A percentile compares a stretch with the other conserved stretches of the same genome.
These are phyloP conservation scores for Apiosordaria backusii DNA, from an alignment of 495 filamentous ascomycete genomes.

Conservation along the genomic window DNA sequence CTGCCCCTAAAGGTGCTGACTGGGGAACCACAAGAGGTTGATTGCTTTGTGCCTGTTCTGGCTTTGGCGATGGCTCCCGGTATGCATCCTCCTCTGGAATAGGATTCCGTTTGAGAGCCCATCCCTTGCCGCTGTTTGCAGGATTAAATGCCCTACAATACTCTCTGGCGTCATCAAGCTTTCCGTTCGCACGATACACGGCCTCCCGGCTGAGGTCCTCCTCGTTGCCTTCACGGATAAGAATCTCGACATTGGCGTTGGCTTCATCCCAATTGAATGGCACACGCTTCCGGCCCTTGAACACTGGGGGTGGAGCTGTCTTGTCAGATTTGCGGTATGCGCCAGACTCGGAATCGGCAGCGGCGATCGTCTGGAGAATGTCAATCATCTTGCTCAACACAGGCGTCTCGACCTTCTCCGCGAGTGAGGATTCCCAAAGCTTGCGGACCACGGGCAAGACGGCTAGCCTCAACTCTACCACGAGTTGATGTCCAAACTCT, in stretches of 20 bases:
- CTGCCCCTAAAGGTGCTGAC: constrained; percentile 4
- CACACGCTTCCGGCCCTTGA: constrained; percentile 25
- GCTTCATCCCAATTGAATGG: constrained; percentile 36
- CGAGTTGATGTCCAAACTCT: constrained; percentile 70
- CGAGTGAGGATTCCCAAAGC: constrained; percentile 78
- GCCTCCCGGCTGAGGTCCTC: constrained; percentile 69
- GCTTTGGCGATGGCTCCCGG: constrained; percentile 16
- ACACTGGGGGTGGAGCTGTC: constrained; percentile 17
- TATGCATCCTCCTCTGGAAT: constrained; percentile 60
- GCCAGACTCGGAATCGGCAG: constrained; percentile 67
- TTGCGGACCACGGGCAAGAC: constrained; percentile 73
- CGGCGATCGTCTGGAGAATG: constrained; percentile 75
- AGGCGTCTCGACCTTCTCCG: constrained; percentile 70
- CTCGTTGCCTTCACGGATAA: constrained; percentile 50
- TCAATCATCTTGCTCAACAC: constrained; percentile 78
- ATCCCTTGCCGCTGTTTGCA: constrained; percentile 29
- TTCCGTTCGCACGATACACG: constrained; percentile 75
- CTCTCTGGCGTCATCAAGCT: constrained; percentile 55
- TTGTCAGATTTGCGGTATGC: constrained; percentile 54
- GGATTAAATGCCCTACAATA: constrained; percentile 60
- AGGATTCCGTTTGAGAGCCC: constrained; percentile 51
- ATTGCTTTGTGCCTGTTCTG: constrained; percentile 9
- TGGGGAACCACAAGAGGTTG: constrained; percentile 6
- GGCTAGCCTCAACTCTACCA: constrained; percentile 81
- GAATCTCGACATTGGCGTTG: constrained; percentile 40